Evolutionary conservation across 768 basidiomycete species (phyloP), one percentile per base, ranked within the genome.

Genomic region (Calocybe indica): DNA sequence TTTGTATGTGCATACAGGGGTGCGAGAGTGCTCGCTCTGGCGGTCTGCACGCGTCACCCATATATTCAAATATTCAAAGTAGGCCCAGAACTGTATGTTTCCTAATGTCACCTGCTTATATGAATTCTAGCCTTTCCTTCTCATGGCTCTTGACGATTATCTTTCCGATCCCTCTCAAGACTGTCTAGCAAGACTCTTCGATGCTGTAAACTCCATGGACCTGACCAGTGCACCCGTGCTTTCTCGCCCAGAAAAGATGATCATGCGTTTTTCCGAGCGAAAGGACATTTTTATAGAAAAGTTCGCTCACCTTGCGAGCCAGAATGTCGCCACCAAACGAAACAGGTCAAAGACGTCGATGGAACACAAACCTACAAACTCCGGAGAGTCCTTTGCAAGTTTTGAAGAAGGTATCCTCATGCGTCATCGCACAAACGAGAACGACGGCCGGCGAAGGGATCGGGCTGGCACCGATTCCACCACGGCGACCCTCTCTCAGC

Each of bases 51-150:
- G 1, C 82, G 85, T 32, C 87, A 93, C 66, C 92, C 94, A 0
- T 96, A 88, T 63, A 92, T 97, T 49, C 92, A 96, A 58, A 89
- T 96, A 55, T 96, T 92, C 78, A 93, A 95, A 78, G 92, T 85
- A 48, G 52, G 73, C 55, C 2, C 29, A 7, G 3, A 32, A 40
- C 31, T 14, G 45, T 8, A 22, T 37, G 43, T 29, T 37, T 36
- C 14, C 29, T 30, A 38, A 14, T n/a, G 32, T 6, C 31, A 42
- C 39, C 42, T 53, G 51, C 41, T 56, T 51, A 37, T 40, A 42
- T 46, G 37, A 30, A 48, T 34, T 46, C 9, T n/a, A 96, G 93
- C 94, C 94, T 11, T 81, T 97, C 43, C 81, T 99, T 7, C 72
- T 96, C 2, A 84, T 98, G 59, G 94, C 95, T 5, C 76, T 99